Percentiles rank a stretch among this genome's conserved stretches.
phyloP scores from a whole-genome alignment of 2,329 filamentous ascomycete species.

The Penicillium hesseltinei region DNA sequence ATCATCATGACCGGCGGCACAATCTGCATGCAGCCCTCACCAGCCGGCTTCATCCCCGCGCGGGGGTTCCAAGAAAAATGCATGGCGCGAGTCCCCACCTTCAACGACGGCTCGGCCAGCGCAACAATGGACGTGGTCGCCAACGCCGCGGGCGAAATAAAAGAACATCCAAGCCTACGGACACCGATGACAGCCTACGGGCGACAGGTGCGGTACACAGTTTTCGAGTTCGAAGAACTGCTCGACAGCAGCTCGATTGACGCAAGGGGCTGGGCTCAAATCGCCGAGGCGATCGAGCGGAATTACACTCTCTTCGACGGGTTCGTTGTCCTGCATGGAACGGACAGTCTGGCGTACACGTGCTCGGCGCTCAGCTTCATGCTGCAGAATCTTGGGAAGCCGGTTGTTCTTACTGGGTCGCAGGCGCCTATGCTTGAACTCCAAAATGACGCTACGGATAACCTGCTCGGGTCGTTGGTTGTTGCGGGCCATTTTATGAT shows the following conservation, averaged over 20 bases:
- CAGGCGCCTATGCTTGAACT: conserved; percentile 86
- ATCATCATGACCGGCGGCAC: conserved; percentile 79
- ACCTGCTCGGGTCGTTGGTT: conserved; percentile 81
- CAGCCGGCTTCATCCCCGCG: conserved; percentile 76
- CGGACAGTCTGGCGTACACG: conserved; percentile 85
- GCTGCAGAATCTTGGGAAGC: conserved; percentile 86
- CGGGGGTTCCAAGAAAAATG: conserved; percentile 77
- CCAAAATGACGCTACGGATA: conserved; percentile 88
- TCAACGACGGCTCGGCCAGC: conserved; percentile 72
- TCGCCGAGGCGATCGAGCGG: conserved; percentile 72
- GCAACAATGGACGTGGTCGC: conserved; percentile 56
- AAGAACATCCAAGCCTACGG: conserved; percentile 65
- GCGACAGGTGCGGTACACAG: conserved; percentile 76
- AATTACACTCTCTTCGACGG: conserved; percentile 90
- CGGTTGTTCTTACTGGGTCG: conserved; percentile 79
- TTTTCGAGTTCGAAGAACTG: conserved; percentile 78
- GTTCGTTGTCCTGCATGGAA: conserved; percentile 88
- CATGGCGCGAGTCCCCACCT: conserved; percentile 76
- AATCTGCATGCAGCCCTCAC: conserved; percentile 88
- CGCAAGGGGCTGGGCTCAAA: conserved; percentile 79
- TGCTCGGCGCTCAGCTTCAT: conserved; percentile 90
- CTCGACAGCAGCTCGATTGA: conserved; percentile 90
- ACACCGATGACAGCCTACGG: conserved; percentile 79
- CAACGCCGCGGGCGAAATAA: conserved; percentile 48
- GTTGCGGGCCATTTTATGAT: conserved; percentile 91